Evolutionary conservation across 2,329 filamentous ascomycete genomes (phyloP), one percentile per base, ranked within the genome.

Genomic region (Aspergillus ibericus): DNA sequence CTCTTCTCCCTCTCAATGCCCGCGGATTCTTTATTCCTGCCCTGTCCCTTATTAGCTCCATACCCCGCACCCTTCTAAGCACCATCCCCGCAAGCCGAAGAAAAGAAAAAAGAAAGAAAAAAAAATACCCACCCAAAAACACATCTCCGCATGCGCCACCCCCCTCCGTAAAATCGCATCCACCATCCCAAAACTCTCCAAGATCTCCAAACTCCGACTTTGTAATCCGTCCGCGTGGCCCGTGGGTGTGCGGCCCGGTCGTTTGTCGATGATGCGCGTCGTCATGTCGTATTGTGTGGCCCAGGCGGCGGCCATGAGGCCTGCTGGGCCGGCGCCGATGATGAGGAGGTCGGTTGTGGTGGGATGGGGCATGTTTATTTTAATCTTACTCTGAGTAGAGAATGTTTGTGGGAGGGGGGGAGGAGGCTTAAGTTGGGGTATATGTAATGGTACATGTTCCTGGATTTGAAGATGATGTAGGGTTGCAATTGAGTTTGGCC

Each of bases 121-220:
- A 29, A n/a, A 34, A n/a, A 32, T 27, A 55, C 58, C 15, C 40
- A 63, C 62, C 63, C 63, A 64, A 18, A 60, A 60, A 35, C 54
- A 58, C 49, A 58, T 52, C 25, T 63, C 63, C 20, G 54, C 20
- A 27, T 58, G 57, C 4, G 13, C 25, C 10, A 50, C 50, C 5
- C 52, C 56, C 34, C 52, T 48, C 8, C 35, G 32, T 9, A 58
- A 4, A 12, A 64, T 50, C 3, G 48, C 15, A 47, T 66, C 55
- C 2, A 47, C 85, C 57, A 91, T 83, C 0, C 86, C 88, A 63
- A 91, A 88, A 56, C 83, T 86, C 64, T 91, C 86, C 53, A 91
- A 84, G n/a, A 91, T 88, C 71, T 91, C 87, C 2, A 90, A 77
- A 0, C 85, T 89, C 1, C 88, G 84, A 60, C 82, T 85, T 71